Evolutionary conservation across 2,329 filamentous ascomycete species (phyloP).

Genomic region (Bipolaris victoriae): DNA sequence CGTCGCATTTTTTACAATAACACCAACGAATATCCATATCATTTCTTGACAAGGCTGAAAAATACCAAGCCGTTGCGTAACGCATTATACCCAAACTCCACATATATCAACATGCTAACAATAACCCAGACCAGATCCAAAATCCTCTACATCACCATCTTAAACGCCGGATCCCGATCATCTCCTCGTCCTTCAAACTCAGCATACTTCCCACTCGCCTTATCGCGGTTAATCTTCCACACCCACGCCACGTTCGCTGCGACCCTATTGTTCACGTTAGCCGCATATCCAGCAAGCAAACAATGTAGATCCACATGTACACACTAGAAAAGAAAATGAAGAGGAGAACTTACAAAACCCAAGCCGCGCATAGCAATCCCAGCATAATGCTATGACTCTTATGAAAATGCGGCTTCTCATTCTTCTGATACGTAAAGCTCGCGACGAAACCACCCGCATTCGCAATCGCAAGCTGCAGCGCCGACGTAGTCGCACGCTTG

Average conservation of each 20-base stretch:
- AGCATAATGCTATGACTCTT: constrained; percentile 67
- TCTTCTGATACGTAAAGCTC: constrained; percentile 66
- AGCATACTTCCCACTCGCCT: constrained; percentile 64
- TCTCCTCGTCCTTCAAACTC: constrained; percentile 64
- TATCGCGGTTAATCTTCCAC: constrained; percentile 68
- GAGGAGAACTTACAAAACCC: constrained; percentile 63
- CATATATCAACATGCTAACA: background rate
- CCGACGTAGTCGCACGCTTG: constrained; percentile 71
- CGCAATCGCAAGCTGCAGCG: constrained; percentile 68
- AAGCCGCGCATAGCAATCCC: constrained; percentile 65
- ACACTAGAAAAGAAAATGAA: constrained; percentile 18
- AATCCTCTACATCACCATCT: constrained; percentile 59
- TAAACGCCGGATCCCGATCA: constrained; percentile 68
- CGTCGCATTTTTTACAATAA: no score
- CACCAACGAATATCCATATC: no score
- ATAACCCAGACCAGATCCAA: background rate
- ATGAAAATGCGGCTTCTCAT: constrained; percentile 62
- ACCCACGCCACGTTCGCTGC: constrained; percentile 67
- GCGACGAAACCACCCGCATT: constrained; percentile 72
- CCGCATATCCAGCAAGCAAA: background rate
- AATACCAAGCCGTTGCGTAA: no score
- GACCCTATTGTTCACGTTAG: constrained; percentile 52
- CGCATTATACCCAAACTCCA: no score
- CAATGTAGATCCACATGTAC: background rate
- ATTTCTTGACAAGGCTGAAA: no score